Evolutionary conservation across 2,329 filamentous ascomycete genomes (phyloP).

Genomic region (Neopestalotiopsis sp.): DNA sequence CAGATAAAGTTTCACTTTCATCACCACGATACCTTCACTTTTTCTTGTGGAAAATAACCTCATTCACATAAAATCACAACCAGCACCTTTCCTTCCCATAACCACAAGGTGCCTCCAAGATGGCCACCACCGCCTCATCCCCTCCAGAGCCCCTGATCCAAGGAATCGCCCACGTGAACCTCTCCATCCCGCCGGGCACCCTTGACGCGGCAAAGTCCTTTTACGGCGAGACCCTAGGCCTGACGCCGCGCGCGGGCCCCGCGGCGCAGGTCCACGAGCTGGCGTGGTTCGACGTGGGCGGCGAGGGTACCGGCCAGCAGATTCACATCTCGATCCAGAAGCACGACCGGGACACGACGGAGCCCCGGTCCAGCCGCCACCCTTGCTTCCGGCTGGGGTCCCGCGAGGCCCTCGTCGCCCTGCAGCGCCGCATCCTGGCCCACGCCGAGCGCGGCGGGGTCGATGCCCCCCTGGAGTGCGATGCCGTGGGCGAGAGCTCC

Average conservation of each 20-base stretch:
- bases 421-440: slow-evolving; percentile 55
- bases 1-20: not conserved
- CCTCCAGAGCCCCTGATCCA: slow-evolving; percentile 46
- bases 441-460: slow-evolving; percentile 51
- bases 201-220: slow-evolving; percentile 57
- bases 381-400: slow-evolving; percentile 62
- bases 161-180: slow-evolving; percentile 61
- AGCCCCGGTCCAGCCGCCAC: slow-evolving; percentile 50
- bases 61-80: too few relatives aligned
- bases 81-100: not conserved
- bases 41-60: too few relatives aligned
- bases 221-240: slow-evolving; percentile 60
- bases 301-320: slow-evolving; percentile 51
- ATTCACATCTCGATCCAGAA: slow-evolving; percentile 58
- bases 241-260: slow-evolving; percentile 58
- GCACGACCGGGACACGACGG: slow-evolving; percentile 32
- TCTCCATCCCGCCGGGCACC: slow-evolving; percentile 59
- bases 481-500: slow-evolving; percentile 54
- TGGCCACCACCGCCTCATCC: not conserved
- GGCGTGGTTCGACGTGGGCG: slow-evolving; percentile 65
- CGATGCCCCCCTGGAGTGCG: slow-evolving; percentile 57
- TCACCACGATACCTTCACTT: not conserved
- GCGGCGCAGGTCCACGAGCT: slow-evolving; percentile 53
- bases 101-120: not conserved
- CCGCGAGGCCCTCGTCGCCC: slow-evolving; percentile 48